phyloP scores from a whole-genome alignment of 1,284 basidiomycete species.

The Phylloporus sp. region DNA sequence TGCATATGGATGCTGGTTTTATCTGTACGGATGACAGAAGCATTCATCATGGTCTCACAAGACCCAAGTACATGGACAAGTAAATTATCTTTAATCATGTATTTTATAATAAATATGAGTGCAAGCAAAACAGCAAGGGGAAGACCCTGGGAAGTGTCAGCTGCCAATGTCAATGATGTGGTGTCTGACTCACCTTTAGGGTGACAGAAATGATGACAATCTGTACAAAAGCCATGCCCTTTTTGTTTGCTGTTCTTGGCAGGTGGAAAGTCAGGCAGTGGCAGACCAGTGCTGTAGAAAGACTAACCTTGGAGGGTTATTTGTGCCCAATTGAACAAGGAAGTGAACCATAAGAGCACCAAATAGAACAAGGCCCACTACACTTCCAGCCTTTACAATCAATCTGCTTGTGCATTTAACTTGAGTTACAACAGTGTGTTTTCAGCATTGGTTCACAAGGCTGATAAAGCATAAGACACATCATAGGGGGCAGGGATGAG shows the following conservation, averaged over 20 bases:
- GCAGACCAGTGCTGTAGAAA: conserved; percentile 1
- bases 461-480: conserved; percentile 47
- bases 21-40: conserved; percentile 95
- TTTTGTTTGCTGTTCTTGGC: conserved; percentile 74
- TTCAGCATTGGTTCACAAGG: conserved; percentile 82
- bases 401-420: conserved; percentile 89
- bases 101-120: conserved; percentile 94
- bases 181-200: conserved; percentile 69
- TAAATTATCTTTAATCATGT: conserved; percentile 95
- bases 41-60: conserved; percentile 99
- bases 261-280: conserved; percentile 9
- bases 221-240: conserved; percentile 91
- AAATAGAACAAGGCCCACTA: conserved; percentile 87
- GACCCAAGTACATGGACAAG: conserved; percentile 95
- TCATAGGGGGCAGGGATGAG: conserved; percentile 1
- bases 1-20: conserved; percentile 95
- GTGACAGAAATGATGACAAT: conserved; percentile 96
- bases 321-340: conserved; percentile 83
- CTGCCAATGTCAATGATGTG: conserved; percentile 5
- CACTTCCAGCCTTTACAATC: conserved; percentile 90
- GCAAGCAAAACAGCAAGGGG: conserved; percentile 97
- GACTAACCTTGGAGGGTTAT: conserved; percentile 56
- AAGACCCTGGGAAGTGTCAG: conserved; percentile 63
- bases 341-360: conserved; percentile 90
- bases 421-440: conserved; percentile 95